Evolutionary conservation across 352 stramenopile species (phyloP), one percentile per base, ranked within the genome.

Genomic region (Phytophthora fragariae): DNA sequence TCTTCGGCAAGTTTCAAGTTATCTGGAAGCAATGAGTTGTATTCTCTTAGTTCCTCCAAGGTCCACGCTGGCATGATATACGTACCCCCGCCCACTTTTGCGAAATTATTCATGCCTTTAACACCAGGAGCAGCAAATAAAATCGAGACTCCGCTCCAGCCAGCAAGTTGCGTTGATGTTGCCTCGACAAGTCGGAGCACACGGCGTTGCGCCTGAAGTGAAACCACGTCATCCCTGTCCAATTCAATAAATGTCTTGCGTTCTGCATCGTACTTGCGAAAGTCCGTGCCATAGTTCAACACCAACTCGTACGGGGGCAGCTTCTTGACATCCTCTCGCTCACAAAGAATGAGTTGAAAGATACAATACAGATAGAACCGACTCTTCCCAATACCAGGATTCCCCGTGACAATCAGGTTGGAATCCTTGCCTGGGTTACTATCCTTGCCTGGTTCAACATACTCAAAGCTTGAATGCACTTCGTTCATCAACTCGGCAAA

Each of bases 321-420:
- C 7, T 57, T 2, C 27, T 71, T 52, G 27, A 68, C 49, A 15
- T 57, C 31, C n/a, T 21, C 46, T 37, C 35, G 46, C 24, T 47
- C 12, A 2, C 57, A 5, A 55, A 9, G 14, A 46, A 44, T 27
- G 17, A 66, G 53, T 39, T 62, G 70, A 60, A 70, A 73, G 7
- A 74, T 58, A 62, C 66, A 79, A 35, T 73, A 79, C 10, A 72
- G 50, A 46, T 76, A 76, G 55, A 76, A 76, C 10, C 61, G 53
- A 67, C 68, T 79, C 37, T 70, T 79, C 2, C 67, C 67, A 7
- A 39, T 73, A 9, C 72, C 72, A 31, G 67, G 66, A 64, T 78
- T 68, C 6, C 72, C 72, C 31, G 65, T 75, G 47, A 78, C 60
- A 29, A 65, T 14, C 49, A 72, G 3, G 15, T 71, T 57, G 19